Percentiles rank a stretch among this genome's conserved stretches.
Evolutionary conservation across 192 early-diverging fungal genomes (phyloP).

Genomic region (Backusella liffmaniae): DNA sequence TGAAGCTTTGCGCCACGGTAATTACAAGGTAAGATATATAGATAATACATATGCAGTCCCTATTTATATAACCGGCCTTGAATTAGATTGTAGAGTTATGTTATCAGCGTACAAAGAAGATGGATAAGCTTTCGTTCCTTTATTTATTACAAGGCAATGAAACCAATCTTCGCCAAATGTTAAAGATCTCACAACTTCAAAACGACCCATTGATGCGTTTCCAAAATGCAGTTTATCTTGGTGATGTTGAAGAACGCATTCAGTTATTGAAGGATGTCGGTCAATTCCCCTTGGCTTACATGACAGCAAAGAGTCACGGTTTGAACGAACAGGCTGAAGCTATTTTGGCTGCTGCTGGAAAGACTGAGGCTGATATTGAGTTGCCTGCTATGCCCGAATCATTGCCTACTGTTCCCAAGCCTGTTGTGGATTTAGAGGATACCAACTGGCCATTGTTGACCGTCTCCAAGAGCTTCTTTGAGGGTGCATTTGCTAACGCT

Average conservation of each 20-base stretch:
- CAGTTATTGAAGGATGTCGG: conserved; percentile 81
- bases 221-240: conserved; percentile 90
- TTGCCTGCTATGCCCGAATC: conserved; percentile 40
- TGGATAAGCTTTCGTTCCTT: conserved; percentile 92
- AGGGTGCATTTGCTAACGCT: conserved; percentile 53
- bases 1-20: conserved; percentile 91
- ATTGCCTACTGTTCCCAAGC: conserved; percentile 68
- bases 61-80: neutral
- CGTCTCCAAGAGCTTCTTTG: conserved; percentile 84
- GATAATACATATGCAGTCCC: neutral
- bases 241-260: conserved; percentile 91
- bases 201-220: conserved; percentile 87
- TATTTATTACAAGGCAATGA: conserved; percentile 91
- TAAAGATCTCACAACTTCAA: conserved; percentile 87
- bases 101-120: conserved; percentile 90
- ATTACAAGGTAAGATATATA: conserved; percentile 60
- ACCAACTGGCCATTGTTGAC: conserved; percentile 92
- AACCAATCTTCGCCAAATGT: conserved; percentile 93
- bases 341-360: conserved; percentile 74
- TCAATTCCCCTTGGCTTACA: conserved; percentile 88
- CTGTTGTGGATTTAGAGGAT: conserved; percentile 71
- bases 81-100: conserved; percentile 80
- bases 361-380: conserved; percentile 62
- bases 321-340: conserved; percentile 80
- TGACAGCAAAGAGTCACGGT: conserved; percentile 89